Conservation (phyloP, 116 monocot species). For the Dioscorea cayenensis region DNA sequence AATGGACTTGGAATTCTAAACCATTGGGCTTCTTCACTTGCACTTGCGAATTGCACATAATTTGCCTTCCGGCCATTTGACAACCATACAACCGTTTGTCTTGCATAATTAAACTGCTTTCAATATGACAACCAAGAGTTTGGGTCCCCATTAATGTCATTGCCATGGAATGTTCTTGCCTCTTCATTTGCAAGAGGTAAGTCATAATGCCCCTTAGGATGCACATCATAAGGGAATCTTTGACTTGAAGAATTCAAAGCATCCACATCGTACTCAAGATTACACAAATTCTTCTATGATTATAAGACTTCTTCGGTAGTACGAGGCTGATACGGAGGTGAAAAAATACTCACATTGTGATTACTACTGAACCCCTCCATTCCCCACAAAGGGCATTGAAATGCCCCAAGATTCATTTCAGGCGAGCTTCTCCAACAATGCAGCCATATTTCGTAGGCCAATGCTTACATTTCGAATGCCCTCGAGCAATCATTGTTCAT, state of each 20-base stretch:
- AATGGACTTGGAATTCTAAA: no score
- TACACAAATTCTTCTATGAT: background rate
- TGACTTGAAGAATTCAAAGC: background rate
- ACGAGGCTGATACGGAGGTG: background rate
- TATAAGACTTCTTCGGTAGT: background rate
- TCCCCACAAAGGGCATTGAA: no score
- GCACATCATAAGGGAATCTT: background rate
- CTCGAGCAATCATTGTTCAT: conserved; percentile 8
- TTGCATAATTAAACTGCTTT: no score
- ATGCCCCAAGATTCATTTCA: background rate
- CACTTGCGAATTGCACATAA: no score
- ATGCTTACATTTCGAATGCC: conserved; percentile 11
- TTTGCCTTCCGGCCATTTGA: no score
- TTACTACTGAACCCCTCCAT: background rate
- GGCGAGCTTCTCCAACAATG: background rate
- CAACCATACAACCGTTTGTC: no score
- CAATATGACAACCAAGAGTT: no score
- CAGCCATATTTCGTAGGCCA: background rate
- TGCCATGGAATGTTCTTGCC: background rate
- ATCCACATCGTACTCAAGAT: background rate
- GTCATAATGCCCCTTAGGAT: background rate
- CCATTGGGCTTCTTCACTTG: no score
- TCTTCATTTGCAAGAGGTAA: background rate
- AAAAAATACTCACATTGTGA: background rate
- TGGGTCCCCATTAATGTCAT: no score